Evolutionary conservation across 306 rosid species (phyloP), one percentile per base, ranked within the genome.

Genomic region (Glycyrrhiza uralensis): DNA sequence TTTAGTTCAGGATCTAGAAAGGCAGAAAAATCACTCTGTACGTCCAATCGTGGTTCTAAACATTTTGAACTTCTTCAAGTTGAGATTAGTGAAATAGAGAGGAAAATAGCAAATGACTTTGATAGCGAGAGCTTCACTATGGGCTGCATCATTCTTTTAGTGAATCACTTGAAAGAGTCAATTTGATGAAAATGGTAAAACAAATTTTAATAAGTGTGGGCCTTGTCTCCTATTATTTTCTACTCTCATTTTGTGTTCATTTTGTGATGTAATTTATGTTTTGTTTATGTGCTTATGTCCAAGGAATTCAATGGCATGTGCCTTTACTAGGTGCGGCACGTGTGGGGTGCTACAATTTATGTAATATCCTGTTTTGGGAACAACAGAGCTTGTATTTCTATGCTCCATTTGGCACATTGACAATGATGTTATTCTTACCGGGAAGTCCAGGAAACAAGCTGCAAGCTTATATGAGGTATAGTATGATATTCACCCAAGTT

Each of bases 161-260:
- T 61, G 89, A 85, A 73, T 81, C 86, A 55, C 70, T 59, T 66
- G 92, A 85, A 70, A 78, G 72, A 46, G 33, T 91, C 50, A 22
- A 86, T 83, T 83, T 80, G 61, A 81, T 79, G 29, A 89, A 84
- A 81, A 87, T 66, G 98, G 98, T 94, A 80, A 69, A 71, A 50
- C 22, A 47, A n/a, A 26, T 14, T 44, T 74, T 50, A 62, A 46
- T 46, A 28, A 71, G 35, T 32, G n/a, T n/a, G n/a, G 30, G 19
- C n/a, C 17, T 20, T 69, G 42, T 50, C 50, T 66, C 26, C 42
- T 28, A 35, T 60, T 68, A 3, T 35, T 33, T 41, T 57, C 17
- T 26, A 18, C 20, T 24, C 29, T 49, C 65, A 35, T 24, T 75
- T 64, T 66, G 33, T 51, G 23, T n/a, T n/a, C n/a, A n/a, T n/a